These are phyloP conservation scores for Ophiorrhiza pumila DNA, from an alignment of 257 asterid genomes.

Conservation along the genomic window DNA sequence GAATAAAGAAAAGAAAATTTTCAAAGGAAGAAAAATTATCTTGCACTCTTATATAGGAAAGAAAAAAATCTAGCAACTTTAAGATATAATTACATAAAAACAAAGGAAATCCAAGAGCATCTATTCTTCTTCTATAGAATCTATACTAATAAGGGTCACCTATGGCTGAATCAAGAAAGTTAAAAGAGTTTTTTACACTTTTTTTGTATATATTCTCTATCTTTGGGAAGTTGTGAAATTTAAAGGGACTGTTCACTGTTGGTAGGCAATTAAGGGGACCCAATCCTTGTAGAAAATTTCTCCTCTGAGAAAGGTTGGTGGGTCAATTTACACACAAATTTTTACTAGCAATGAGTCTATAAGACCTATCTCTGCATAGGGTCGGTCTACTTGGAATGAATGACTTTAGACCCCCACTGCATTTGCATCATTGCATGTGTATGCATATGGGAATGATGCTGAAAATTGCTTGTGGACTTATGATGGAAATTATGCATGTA, in stretches of 20 bases:
- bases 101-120: not conserved
- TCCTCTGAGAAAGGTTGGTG: conserved; percentile 15
- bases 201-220: not conserved
- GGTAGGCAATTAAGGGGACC: conserved; percentile 13
- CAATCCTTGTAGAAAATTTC: conserved; percentile 6
- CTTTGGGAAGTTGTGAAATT: not conserved
- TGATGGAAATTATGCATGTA: too few species aligned
- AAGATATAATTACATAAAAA: not conserved
- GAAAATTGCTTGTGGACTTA: not conserved
- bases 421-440: conserved; percentile 10
- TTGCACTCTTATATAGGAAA: not conserved
- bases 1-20: not conserved
- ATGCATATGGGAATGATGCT: conserved; percentile 1
- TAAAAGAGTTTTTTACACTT: too few species aligned
- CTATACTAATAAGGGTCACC: too few species aligned
- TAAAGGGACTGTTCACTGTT: not conserved
- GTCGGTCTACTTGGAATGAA: too few species aligned
- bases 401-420: too few species aligned
- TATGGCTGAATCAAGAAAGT: too few species aligned
- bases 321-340: too few species aligned
- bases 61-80: not conserved
- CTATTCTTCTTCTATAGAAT: too few species aligned
- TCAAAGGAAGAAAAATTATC: not conserved
- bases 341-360: too few species aligned
- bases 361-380: too few species aligned